Evolutionary conservation across 768 basidiomycete species (phyloP).

Genomic region (Boletus insuetus): DNA sequence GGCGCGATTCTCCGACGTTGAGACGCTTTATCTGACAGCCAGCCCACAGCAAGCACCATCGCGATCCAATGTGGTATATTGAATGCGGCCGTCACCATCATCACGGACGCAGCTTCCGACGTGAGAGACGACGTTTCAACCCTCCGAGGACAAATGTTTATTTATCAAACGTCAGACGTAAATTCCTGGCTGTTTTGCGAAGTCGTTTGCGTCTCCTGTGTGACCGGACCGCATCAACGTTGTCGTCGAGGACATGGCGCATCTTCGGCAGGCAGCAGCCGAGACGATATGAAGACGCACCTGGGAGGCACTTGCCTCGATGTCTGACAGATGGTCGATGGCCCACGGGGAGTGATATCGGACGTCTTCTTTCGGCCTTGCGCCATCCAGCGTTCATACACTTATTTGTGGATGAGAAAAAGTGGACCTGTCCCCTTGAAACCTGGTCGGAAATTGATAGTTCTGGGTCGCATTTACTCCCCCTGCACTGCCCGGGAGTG

Average conservation of each 20-base stretch:
- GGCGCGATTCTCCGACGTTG: too few species aligned
- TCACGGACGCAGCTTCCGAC: too few species aligned
- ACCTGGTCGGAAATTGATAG: background rate
- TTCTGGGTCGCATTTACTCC: background rate
- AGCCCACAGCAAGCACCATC: too few species aligned
- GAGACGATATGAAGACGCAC: background rate
- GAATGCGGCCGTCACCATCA: too few species aligned
- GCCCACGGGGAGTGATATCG: slow-evolving; percentile 3
- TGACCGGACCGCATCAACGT: background rate
- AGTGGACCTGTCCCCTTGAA: slow-evolving; percentile 1
- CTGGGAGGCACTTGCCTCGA: background rate
- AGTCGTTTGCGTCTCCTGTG: slow-evolving; percentile 2
- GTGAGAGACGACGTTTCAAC: too few species aligned
- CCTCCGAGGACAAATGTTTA: too few species aligned
- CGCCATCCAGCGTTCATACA: too few species aligned
- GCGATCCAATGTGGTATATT: too few species aligned
- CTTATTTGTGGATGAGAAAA: slow-evolving; percentile 16
- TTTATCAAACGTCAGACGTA: too few species aligned
- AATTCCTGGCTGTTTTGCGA: too few species aligned
- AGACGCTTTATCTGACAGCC: too few species aligned
- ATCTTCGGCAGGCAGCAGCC: background rate
- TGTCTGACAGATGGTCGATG: background rate
- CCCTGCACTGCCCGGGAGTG: background rate
- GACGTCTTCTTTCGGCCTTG: slow-evolving; percentile 1
- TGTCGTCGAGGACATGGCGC: too few species aligned